Evolutionary conservation across 495 filamentous ascomycete genomes (phyloP), one percentile per base, ranked within the genome.

Genomic region (Hyphodiscus hymeniophilus): DNA sequence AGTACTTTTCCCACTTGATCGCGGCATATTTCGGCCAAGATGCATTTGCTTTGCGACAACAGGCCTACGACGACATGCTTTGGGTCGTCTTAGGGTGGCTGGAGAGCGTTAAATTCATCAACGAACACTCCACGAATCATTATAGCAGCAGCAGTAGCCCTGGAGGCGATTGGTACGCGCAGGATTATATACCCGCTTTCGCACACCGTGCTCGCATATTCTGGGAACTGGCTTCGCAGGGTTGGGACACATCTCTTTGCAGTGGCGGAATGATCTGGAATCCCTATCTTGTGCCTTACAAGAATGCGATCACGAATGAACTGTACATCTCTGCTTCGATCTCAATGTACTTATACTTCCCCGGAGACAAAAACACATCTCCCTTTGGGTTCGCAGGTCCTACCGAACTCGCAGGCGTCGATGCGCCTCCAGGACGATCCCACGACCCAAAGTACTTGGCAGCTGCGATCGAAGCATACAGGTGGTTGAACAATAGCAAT

Each of bases 231-330:
- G 85, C 87, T 10, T 74, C 75, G 7, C 60, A 63, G 5, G 91
- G 89, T 8, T 96, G 91, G 88, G 88, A 94, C 64, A 80, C 75
- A 17, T 72, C 69, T 32, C 73, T 95, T 1, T 96, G 92, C 55
- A 76, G 76, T 11, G 92, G 92, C 13, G 92, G 92, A 2, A 95
- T 98, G 89, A 71, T 82, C 41, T 98, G 92, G 92, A 92, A 81
- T 40, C 92, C 88, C 4, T 74, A 78, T 41, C 66, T 94, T 33
- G 63, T 68, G 17, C 89, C 91, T 0, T 96, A 98, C 66, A 98
- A 97, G 63, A 98, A 98, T 58, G 89, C 92, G 47, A 91, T 98
- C 53, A 98, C 92, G 24, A 98, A 98, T 60, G 81, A 97, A 60
- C 74, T 96, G 7, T 97, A 71, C 59, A 87, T 96, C 45, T 69